phyloP scores from a whole-genome alignment of 192 early-diverging fungal species.

The Backusella westeae region DNA sequence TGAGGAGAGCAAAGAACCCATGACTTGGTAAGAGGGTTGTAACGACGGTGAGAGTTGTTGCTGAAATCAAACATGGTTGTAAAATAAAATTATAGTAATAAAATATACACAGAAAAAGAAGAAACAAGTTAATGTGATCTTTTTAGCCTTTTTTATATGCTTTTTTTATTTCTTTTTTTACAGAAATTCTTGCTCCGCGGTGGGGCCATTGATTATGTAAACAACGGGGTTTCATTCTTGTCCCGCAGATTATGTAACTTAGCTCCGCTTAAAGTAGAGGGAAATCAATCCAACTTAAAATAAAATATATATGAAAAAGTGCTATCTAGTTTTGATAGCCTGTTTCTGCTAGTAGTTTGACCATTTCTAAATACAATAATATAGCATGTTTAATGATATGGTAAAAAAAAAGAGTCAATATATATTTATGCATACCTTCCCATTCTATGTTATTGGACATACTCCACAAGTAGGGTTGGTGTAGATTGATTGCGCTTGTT shows the following conservation, averaged over 20 bases:
- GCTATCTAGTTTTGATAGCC: not conserved
- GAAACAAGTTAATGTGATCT: not conserved
- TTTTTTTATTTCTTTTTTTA: not conserved
- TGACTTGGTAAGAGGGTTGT: constrained; percentile 85
- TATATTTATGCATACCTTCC: not conserved
- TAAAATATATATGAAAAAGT: not conserved
- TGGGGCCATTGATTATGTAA: constrained; percentile 20
- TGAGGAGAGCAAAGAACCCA: constrained; percentile 98
- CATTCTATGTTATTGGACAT: constrained; percentile 5
- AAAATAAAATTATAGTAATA: not conserved
- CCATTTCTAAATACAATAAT: not conserved
- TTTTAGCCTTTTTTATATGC: not conserved
- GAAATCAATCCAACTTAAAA: not conserved
- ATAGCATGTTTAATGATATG: not conserved
- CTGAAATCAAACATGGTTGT: constrained; percentile 45
- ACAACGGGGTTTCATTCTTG: not conserved
- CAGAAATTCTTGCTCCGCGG: constrained; percentile 13
- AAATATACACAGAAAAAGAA: not conserved
- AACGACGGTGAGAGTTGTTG: constrained; percentile 77
- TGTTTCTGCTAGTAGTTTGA: constrained; percentile 6
- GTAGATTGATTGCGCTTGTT: not conserved
- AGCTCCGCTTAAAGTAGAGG: not conserved
- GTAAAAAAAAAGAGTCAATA: not conserved
- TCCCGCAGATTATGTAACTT: not conserved
- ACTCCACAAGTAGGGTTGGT: not conserved